Percentiles rank a stretch among this genome's conserved stretches.
These are phyloP conservation scores for Thelonectria olida DNA, from an alignment of 2,329 filamentous ascomycete genomes.

Conservation along the genomic window DNA sequence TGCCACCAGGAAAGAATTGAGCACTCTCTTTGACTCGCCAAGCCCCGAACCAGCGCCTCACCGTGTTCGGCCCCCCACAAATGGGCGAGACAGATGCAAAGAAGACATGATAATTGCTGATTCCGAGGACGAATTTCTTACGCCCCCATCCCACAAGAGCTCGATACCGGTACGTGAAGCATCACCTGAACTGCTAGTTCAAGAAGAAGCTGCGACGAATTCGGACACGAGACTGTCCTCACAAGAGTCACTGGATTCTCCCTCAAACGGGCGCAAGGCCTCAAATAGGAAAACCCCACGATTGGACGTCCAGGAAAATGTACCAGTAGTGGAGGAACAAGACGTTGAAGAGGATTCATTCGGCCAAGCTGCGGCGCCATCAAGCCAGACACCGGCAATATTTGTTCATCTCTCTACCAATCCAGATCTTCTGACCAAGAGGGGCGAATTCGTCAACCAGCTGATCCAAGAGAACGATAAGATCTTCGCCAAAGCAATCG, in stretches of 20 bases:
- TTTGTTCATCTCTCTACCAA: constrained; percentile 44
- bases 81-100: constrained; percentile 26
- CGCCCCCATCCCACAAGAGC: constrained; percentile 39
- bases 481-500: constrained; percentile 58
- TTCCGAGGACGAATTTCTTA: constrained; percentile 65
- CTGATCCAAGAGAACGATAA: constrained; percentile 58
- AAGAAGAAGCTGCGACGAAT: background rate
- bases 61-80: background rate
- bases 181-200: constrained; percentile 3
- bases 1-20: constrained; percentile 14
- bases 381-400: constrained; percentile 41
- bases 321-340: background rate
- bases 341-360: constrained; percentile 8
- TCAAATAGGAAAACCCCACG: constrained; percentile 21
- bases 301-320: background rate
- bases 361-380: constrained; percentile 14
- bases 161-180: constrained; percentile 23
- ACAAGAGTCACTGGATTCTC: background rate
- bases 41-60: constrained; percentile 3
- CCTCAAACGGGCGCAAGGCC: background rate
- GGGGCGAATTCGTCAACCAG: constrained; percentile 50
- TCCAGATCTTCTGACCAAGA: constrained; percentile 45
- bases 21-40: constrained; percentile 14
- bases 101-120: constrained; percentile 59
- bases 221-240: background rate